Percentiles rank a stretch among this genome's conserved stretches.
phyloP scores from a whole-genome alignment of 2,329 filamentous ascomycete genomes.

The Parastagonospora avenae region DNA sequence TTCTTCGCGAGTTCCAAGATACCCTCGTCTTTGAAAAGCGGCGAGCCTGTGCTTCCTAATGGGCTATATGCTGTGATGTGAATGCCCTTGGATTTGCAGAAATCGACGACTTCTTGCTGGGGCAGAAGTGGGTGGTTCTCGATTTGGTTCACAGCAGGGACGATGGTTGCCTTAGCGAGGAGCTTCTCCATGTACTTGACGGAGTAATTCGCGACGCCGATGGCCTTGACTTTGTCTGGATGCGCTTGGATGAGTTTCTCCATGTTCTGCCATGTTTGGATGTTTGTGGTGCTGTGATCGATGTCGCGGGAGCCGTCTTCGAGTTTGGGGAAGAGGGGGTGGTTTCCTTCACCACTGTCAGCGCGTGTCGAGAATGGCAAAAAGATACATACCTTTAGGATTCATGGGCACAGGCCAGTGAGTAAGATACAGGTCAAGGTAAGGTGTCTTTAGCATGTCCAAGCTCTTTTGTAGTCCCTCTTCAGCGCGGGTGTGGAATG shows the following conservation, averaged over 20 bases:
- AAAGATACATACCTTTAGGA: slow-evolving; percentile 61
- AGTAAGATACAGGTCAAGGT: slow-evolving; percentile 81
- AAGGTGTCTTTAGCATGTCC: slow-evolving; percentile 74
- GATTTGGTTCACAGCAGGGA: slow-evolving; percentile 73
- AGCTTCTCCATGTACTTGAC: slow-evolving; percentile 55
- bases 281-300: slow-evolving; percentile 69
- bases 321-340: slow-evolving; percentile 75
- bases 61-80: slow-evolving; percentile 72
- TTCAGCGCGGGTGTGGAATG: slow-evolving; percentile 73
- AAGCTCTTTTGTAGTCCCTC: slow-evolving; percentile 74
- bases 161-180: slow-evolving; percentile 64
- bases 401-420: slow-evolving; percentile 87
- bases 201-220: slow-evolving; percentile 58
- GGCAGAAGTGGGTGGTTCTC: slow-evolving; percentile 75
- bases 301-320: slow-evolving; percentile 77
- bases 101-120: slow-evolving; percentile 73
- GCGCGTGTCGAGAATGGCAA: background rate
- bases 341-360: slow-evolving; percentile 57
- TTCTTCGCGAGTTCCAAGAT: slow-evolving; percentile 57
- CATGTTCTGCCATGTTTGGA: slow-evolving; percentile 78
- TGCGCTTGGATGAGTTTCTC: slow-evolving; percentile 62
- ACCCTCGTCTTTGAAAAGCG: slow-evolving; percentile 54
- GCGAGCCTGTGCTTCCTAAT: slow-evolving; percentile 55
- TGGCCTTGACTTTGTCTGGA: slow-evolving; percentile 54
- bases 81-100: slow-evolving; percentile 71